phyloP scores from a whole-genome alignment of 2,329 filamentous ascomycete species.

The Pezizomycotina sp. region DNA sequence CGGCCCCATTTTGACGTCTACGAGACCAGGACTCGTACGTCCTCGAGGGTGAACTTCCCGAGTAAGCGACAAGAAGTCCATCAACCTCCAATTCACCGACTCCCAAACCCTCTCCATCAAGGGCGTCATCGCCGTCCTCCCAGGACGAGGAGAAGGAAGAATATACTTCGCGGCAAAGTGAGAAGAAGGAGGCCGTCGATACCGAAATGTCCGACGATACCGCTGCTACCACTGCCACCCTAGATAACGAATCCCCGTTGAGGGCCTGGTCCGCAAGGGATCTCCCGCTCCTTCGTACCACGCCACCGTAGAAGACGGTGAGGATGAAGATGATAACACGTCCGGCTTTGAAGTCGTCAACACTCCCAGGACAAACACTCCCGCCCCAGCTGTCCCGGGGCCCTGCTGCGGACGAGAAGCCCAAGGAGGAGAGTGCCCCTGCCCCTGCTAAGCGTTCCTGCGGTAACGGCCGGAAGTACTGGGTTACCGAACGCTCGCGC shows the following conservation, averaged over 20 bases:
- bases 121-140: constrained; percentile 41
- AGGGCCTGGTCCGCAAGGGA: constrained; percentile 12
- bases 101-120: constrained; percentile 54
- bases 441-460: too few species aligned
- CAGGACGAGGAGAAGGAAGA: constrained; percentile 25
- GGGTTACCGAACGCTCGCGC: constrained; percentile 49
- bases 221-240: constrained; percentile 4
- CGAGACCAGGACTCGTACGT: constrained; percentile 53
- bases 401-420: constrained; percentile 16
- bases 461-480: too few species aligned
- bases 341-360: constrained; percentile 18
- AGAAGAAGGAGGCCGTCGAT: constrained; percentile 28
- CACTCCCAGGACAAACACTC: too few species aligned
- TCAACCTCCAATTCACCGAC: constrained; percentile 66
- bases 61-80: constrained; percentile 48
- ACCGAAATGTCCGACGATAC: constrained; percentile 12
- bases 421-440: constrained; percentile 22
- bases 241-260: constrained; percentile 3
- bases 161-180: constrained; percentile 24
- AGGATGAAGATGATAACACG: constrained; percentile 13
- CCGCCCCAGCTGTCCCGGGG: too few species aligned
- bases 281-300: constrained; percentile 22
- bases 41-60: constrained; percentile 64
- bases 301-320: constrained; percentile 20
- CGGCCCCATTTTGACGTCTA: constrained; percentile 54